Evolutionary conservation across 73 alveolate genomes (phyloP).

Genomic region (Paramecium octaurelia): DNA sequence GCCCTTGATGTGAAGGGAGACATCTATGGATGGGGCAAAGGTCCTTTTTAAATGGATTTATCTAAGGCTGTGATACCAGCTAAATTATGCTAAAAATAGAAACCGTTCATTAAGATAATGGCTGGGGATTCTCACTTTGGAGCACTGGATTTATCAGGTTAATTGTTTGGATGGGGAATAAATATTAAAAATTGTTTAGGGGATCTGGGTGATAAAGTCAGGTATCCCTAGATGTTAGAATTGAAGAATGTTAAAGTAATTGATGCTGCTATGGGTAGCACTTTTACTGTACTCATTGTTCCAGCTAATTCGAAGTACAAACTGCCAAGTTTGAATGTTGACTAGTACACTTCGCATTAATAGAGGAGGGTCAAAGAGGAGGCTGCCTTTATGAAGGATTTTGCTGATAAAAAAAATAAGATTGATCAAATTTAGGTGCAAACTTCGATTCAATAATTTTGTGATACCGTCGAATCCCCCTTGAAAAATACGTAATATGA

Average conservation of each 20-base stretch:
- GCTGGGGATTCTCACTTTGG: constrained; percentile 52
- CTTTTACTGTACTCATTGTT: not conserved
- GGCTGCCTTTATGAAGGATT: not conserved
- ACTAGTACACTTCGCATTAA: not conserved
- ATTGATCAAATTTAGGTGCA: not conserved
- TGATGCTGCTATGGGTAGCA: constrained; percentile 13
- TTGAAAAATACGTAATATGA: not conserved
- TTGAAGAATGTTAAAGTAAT: not conserved
- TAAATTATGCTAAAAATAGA: not conserved
- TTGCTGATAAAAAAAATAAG: not conserved
- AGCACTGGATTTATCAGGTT: not conserved
- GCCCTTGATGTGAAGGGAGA: constrained; percentile 44
- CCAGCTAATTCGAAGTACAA: not conserved
- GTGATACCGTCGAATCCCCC: not conserved
- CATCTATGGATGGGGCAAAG: constrained; percentile 40
- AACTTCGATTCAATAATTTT: not conserved
- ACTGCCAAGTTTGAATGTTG: not conserved
- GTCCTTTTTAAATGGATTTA: constrained; percentile 34
- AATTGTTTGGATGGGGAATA: constrained; percentile 33
- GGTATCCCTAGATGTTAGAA: not conserved
- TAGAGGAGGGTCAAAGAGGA: not conserved
- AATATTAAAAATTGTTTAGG: not conserved
- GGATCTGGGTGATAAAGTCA: not conserved
- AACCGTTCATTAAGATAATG: not conserved
- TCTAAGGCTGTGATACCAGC: not conserved